Evolutionary conservation across 1,284 basidiomycete genomes (phyloP), one percentile per base, ranked within the genome.

Genomic region (Malassezia equina): DNA sequence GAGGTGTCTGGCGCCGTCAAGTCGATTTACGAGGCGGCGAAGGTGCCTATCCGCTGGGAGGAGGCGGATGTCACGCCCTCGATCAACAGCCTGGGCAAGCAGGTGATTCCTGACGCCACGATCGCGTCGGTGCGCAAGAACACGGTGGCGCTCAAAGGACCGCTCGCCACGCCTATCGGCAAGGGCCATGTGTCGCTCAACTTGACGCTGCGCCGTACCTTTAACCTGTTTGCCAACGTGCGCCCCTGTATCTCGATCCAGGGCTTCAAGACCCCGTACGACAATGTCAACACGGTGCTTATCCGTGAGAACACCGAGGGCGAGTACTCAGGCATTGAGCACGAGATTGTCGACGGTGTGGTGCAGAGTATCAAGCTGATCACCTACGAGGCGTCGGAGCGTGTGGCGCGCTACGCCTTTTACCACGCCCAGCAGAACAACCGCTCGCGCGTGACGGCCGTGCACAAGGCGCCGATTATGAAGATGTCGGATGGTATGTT

Each of bases 401-500:
- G 94, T 58, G 93, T 99, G 52, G 93, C 94, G 45, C 85, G 90
- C 55, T 99, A 98, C 77, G 94, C 94, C 13, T 99, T 99, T 83
- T 83, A 96, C 78, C 95, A 96, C 74, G 94, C 94, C 31, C 82
- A 86, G 72, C 81, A 86, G 59, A 85, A 83, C 71, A 87, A 87
- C 65, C 81, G 94, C 63, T 85, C 85, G 76, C 85, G 88, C 68
- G 94, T 99, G 61, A 98, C 93, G 29, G 94, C 94, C 42, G 94
- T 99, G 36, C 94, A 99, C 81, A 99, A 99, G 80, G 94, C 94
- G 36, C 95, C 94, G 76, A 96, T 99, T 79, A 98, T 99, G 90
- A 95, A 95, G 84, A 90, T 96, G 87, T 96, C 91, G 23, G 94
- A 99, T 77, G 94, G 94, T 66, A 95, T 98, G 90, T 99, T 99